Percentiles rank a stretch among this genome's conserved stretches.
phyloP scores from a whole-genome alignment of 495 filamentous ascomycete species.

The Lasiosphaeriaceae sp. region DNA sequence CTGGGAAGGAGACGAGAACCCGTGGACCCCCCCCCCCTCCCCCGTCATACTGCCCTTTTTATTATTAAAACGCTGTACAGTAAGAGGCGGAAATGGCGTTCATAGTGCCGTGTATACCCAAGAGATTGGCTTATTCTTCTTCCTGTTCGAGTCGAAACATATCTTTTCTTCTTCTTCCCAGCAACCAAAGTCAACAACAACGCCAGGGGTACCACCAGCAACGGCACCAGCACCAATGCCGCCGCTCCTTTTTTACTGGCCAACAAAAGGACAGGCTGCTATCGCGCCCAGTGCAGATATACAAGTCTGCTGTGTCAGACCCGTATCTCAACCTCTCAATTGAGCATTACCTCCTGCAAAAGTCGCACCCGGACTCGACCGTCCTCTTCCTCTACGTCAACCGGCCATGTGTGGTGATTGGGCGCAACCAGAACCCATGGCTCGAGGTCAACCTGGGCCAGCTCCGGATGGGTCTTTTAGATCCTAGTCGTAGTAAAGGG shows the following conservation, averaged over 20 bases:
- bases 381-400: constrained; percentile 88
- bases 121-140: background rate
- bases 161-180: background rate
- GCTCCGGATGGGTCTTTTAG: constrained; percentile 31
- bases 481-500: too few species aligned
- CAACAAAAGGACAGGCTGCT: background rate
- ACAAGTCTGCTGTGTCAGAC: constrained; percentile 67
- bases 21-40: too few species aligned
- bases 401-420: constrained; percentile 78
- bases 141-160: background rate
- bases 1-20: too few species aligned
- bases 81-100: background rate
- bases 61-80: too few species aligned
- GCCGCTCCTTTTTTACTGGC: background rate
- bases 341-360: constrained; percentile 82
- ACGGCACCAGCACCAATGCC: background rate
- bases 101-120: background rate
- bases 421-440: constrained; percentile 98
- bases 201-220: too few species aligned
- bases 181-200: background rate
- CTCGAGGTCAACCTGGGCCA: constrained; percentile 73
- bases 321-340: constrained; percentile 95
- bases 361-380: constrained; percentile 62
- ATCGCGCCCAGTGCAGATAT: constrained; percentile 50
- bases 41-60: too few species aligned